phyloP scores from a whole-genome alignment of 179 eudicot genomes.

The Spinacia oleracea region DNA sequence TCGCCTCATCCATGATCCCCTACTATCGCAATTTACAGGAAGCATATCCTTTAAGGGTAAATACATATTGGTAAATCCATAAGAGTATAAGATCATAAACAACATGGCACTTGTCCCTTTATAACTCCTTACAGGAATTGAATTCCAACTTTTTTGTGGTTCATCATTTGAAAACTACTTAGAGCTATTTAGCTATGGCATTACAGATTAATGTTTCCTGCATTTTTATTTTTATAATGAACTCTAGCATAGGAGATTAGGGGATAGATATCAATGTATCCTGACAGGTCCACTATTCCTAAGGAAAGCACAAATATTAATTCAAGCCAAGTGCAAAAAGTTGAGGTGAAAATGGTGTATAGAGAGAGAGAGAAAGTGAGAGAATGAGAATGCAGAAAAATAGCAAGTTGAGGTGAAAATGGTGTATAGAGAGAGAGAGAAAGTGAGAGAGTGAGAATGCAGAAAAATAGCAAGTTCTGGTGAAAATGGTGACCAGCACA shows the following conservation, averaged over 20 bases:
- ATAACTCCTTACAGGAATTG: neutral
- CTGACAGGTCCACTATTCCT: neutral
- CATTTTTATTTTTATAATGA: neutral
- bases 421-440: no score
- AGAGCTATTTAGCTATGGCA: neutral
- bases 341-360: no score
- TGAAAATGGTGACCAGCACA: no score
- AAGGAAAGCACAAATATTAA: neutral
- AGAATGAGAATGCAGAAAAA: no score
- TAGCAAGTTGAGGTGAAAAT: no score
- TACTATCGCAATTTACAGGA: neutral
- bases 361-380: no score
- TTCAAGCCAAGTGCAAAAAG: neutral
- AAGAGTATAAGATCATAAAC: neutral
- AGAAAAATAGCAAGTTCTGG: no score
- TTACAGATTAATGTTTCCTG: neutral
- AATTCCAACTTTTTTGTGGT: neutral
- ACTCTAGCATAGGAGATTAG: neutral
- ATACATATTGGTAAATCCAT: neutral
- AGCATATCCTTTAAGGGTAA: neutral
- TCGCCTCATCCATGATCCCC: neutral
- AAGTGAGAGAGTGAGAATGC: no score
- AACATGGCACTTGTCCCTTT: neutral
- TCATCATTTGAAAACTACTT: neutral
- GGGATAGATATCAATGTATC: neutral